Percentiles rank a stretch among this genome's conserved stretches.
Conservation (phyloP, 257 asterid genomes). For the Misopates orontium region DNA sequence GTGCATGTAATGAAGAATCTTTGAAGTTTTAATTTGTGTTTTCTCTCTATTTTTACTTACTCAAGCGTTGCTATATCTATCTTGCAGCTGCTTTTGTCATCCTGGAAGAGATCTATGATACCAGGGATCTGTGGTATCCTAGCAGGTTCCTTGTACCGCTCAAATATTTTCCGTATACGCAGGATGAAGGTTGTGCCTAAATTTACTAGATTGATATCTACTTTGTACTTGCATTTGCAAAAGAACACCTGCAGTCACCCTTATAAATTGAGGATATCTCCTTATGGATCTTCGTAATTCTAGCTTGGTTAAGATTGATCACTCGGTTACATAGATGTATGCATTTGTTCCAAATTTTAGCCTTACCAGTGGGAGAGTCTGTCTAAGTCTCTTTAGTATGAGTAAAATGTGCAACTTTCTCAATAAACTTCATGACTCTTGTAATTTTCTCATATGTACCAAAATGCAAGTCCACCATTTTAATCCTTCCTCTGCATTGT, state of each 20-base stretch:
- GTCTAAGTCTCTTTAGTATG: not conserved
- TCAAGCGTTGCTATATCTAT: conserved; percentile 25
- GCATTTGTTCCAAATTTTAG: not conserved
- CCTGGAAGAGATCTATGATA: conserved; percentile 93
- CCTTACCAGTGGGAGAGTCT: not conserved
- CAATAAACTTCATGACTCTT: not conserved
- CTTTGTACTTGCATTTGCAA: conserved; percentile 1
- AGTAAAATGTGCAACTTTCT: not conserved
- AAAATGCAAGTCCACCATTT: not conserved
- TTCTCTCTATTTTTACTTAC: conserved; percentile 21
- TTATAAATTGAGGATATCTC: conserved; percentile 4
- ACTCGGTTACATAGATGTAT: not conserved
- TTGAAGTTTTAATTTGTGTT: not conserved
- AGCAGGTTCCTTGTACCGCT: conserved; percentile 89
- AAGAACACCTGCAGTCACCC: conserved; percentile 13
- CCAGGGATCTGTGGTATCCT: conserved; percentile 97
- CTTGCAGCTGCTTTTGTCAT: conserved; percentile 87
- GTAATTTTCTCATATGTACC: not conserved
- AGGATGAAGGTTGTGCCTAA: conserved; percentile 65
- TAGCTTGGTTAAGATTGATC: not conserved
- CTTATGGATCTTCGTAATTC: conserved; percentile 15
- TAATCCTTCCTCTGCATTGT: not conserved
- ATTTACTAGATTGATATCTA: conserved; percentile 8
- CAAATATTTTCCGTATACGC: conserved; percentile 68
- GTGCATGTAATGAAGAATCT: conserved; percentile 1